Conservation (phyloP, 495 filamentous ascomycete genomes). For the Penicillium cinerascens region DNA sequence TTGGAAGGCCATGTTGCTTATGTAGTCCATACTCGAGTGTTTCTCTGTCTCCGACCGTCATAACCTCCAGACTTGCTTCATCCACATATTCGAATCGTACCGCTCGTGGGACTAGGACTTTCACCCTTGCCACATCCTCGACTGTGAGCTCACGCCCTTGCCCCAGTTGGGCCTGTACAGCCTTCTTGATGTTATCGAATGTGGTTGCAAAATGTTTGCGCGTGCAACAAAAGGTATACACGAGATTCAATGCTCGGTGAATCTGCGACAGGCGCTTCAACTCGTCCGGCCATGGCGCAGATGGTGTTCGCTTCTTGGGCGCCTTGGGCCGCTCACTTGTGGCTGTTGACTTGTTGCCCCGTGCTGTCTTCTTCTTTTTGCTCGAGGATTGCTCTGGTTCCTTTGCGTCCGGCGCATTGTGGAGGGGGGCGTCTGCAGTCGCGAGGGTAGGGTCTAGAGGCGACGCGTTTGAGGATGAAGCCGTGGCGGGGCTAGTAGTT, state of each 20-base stretch:
- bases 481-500: not conserved
- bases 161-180: constrained; percentile 81
- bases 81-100: constrained; percentile 86
- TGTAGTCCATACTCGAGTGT: constrained; percentile 20
- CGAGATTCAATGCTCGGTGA: constrained; percentile 82
- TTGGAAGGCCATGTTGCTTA: constrained; percentile 19
- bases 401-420: not conserved
- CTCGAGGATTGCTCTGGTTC: not conserved
- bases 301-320: constrained; percentile 26
- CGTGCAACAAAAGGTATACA: constrained; percentile 92
- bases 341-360: constrained; percentile 5
- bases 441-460: not conserved
- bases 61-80: constrained; percentile 72
- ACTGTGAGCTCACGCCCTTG: constrained; percentile 54
- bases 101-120: constrained; percentile 67
- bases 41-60: constrained; percentile 61
- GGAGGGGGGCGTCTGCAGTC: not conserved
- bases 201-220: constrained; percentile 90
- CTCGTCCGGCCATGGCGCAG: constrained; percentile 65
- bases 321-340: constrained; percentile 7
- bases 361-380: constrained; percentile 3
- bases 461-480: constrained; percentile 19
- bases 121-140: constrained; percentile 80
- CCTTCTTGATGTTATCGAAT: constrained; percentile 77
- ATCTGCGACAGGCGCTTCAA: constrained; percentile 72